Evolutionary conservation across 768 basidiomycete species (phyloP).

Genomic region (Rhodocollybia butyracea): DNA sequence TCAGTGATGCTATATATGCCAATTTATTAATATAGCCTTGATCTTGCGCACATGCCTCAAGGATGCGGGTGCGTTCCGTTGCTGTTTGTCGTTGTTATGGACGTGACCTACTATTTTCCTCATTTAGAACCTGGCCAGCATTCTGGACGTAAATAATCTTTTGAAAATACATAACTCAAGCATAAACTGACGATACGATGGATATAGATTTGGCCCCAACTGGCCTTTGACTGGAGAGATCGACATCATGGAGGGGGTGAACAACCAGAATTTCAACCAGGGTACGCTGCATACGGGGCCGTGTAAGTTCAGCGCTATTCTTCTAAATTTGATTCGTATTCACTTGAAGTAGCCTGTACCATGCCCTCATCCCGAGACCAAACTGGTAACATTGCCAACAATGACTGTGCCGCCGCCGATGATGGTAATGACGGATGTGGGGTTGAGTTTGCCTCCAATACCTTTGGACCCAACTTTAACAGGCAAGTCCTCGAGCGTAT

Average conservation of each 20-base stretch:
- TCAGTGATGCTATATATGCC: not conserved
- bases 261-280: slow-evolving; percentile 48
- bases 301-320: slow-evolving; percentile 23
- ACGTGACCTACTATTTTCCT: not conserved
- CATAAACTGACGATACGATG: slow-evolving; percentile 10
- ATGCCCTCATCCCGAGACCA: slow-evolving; percentile 30
- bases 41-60: slow-evolving; percentile 58
- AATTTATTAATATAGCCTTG: slow-evolving; percentile 30
- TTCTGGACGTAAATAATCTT: not conserved
- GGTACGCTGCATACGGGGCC: slow-evolving; percentile 55
- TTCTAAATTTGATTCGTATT: not conserved
- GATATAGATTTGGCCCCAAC: slow-evolving; percentile 35
- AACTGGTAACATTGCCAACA: slow-evolving; percentile 27
- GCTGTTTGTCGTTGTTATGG: slow-evolving; percentile 13
- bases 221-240: slow-evolving; percentile 55
- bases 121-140: slow-evolving; percentile 38
- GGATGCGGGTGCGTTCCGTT: slow-evolving; percentile 62
- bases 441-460: slow-evolving; percentile 40
- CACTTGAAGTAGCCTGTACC: slow-evolving; percentile 39
- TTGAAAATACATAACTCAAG: not conserved
- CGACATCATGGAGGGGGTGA: slow-evolving; percentile 58
- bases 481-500: no score
- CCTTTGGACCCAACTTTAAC: slow-evolving; percentile 60
- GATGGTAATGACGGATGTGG: slow-evolving; percentile 57
- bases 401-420: slow-evolving; percentile 47